Base-by-base conservation (phyloP, 2,329 filamentous ascomycete genomes). In the Colletotrichum orbiculare region DNA sequence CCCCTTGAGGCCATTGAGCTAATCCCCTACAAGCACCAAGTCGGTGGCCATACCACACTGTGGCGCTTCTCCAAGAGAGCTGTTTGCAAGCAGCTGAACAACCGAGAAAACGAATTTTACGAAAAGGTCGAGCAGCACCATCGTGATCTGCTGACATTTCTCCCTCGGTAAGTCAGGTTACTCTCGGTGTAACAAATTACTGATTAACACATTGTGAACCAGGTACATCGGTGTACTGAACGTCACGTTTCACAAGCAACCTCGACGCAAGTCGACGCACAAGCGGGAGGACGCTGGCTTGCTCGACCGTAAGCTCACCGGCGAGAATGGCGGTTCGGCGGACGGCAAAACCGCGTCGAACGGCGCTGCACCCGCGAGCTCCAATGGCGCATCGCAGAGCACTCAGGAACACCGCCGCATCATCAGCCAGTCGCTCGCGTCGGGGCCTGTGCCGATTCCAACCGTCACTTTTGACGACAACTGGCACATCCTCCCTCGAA, bases 201-300 rank as follows among this genome's bases (percentile, higher is more conserved):
- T 38, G 41, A 3, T 64, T 58, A 54, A 59, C 41, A 25, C 25
- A 25, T 25, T 25, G 25, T 7, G 35, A 6, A 5, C n/a, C 76
- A 97, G 93, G 74, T 98, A 99, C 72, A 98, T 99, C 72, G 96
- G 96, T 68, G 96, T 99, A 46, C 81, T 99, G 54, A 98, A 97
- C 76, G 95, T 97, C 17, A 97, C 94, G 0, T 97, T 97, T 75
- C 93, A 94, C 54, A 97, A 96, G 75, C 89, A 89, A 63, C 83
- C 87, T 2, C 92, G 93, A 60, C 89, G 87, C 53, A 88, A 83
- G 72, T 87, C 86, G 39, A 82, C 79, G 1, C 77, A 81, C 57
- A 87, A 79, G 68, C 84, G 80, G 64, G 86, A 87, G 7, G 82
- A 84, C 10, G 72, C 71, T 11, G 72, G 73, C 0, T 70, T 65